A percentile compares a stretch with the other conserved stretches of the same genome.
These are phyloP conservation scores for Leavenworthia alabamica DNA, from an alignment of 345 rosid genomes.

Conservation along the genomic window DNA sequence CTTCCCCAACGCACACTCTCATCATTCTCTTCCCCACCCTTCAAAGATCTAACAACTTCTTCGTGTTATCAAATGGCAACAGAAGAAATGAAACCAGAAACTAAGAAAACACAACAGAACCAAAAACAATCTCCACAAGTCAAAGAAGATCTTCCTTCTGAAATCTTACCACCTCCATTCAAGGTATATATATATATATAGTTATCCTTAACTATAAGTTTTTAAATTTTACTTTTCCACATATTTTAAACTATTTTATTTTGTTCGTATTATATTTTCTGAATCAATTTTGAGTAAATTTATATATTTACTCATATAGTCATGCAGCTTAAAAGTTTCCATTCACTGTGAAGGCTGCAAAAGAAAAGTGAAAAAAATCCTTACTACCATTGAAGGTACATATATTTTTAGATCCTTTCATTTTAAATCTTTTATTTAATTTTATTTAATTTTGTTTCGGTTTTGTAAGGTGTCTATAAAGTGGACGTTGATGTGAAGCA, in stretches of 20 bases:
- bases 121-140: slow-evolving; percentile 2
- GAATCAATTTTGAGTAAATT: background rate
- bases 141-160: slow-evolving; percentile 23
- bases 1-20: slow-evolving; percentile 14
- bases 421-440: background rate
- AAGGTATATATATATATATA: slow-evolving; percentile 36
- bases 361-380: slow-evolving; percentile 64
- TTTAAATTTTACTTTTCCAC: background rate
- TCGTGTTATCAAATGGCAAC: slow-evolving; percentile 38
- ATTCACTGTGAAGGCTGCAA: slow-evolving; percentile 89
- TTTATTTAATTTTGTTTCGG: background rate
- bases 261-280: background rate
- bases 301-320: slow-evolving; percentile 33
- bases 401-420: background rate
- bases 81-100: slow-evolving; percentile 33
- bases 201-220: background rate
- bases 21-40: slow-evolving; percentile 1
- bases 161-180: slow-evolving; percentile 34
- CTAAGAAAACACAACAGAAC: slow-evolving; percentile 28
- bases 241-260: background rate
- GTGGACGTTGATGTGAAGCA: slow-evolving; percentile 52
- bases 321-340: slow-evolving; percentile 55
- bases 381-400: slow-evolving; percentile 61
- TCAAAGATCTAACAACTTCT: slow-evolving; percentile 10
- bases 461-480: slow-evolving; percentile 62